Evolutionary conservation across 2,329 filamentous ascomycete genomes (phyloP), one percentile per base, ranked within the genome.

Genomic region (Orbilia blumenaviensis): DNA sequence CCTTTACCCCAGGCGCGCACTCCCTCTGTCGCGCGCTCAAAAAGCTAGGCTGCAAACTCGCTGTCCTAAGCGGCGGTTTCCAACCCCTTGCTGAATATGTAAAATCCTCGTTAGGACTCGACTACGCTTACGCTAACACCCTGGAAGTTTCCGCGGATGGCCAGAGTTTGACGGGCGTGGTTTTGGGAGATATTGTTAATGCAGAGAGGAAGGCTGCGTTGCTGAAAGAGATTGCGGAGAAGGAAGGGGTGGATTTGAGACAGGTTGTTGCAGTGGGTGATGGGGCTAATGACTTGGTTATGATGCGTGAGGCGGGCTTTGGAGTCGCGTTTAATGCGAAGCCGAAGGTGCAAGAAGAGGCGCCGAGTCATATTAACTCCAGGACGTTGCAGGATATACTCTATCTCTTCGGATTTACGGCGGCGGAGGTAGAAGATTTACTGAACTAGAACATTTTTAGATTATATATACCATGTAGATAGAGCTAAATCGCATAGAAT

Each of bases 11-110:
- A 9, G 95, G 95, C 5, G 94, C 93, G 0, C 87, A 86, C 16
- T 88, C 92, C 78, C 86, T 98, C 16, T 87, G 96, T 78, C 87
- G 84, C 75, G 91, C 90, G 0, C 84, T 99, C 61, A 93, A 92
- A 83, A 86, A 87, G 21, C 84, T 96, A 3, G 94, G 94, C 6
- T 91, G 92, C 83, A 94, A 92, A 84, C 93, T 93, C 1, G 95
- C 94, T 0, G 94, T 99, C 3, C 84, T 97, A 32, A 96, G 93
- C 34, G 95, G 95, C 48, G 95, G 95, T 0, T 99, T 99, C 83
- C 89, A 92, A 78, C 94, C 94, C 0, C 84, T 98, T 78, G 96
- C 95, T 0, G 87, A 89, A 69, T 98, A 94, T 92, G 87, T 98
- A 36, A 93, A 92, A 14, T 86, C 86, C 42, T 86, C 92, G 80